Conservation (phyloP, 441 rosid species). For the Adansonia madagascariensis region DNA sequence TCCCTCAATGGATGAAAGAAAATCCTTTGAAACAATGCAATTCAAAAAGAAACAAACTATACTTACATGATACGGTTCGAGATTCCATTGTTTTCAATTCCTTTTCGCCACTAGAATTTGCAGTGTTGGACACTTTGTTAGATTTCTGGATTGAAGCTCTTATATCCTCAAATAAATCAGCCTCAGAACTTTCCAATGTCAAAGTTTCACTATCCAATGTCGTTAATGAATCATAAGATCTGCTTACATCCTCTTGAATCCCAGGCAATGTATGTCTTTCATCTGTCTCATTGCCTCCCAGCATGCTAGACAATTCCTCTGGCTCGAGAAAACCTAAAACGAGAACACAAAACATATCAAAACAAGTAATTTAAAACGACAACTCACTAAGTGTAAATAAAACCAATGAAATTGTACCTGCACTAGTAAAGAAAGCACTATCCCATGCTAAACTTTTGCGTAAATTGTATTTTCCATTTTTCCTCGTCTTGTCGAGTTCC, state of each 20-base stretch:
- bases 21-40: conserved; percentile 10
- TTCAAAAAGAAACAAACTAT: conserved; percentile 14
- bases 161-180: conserved; percentile 69
- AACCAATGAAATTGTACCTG: conserved; percentile 44
- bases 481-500: conserved; percentile 41
- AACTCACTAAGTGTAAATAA: not conserved
- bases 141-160: conserved; percentile 81
- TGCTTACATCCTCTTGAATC: conserved; percentile 69
- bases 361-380: not conserved
- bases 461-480: conserved; percentile 58
- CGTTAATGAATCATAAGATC: conserved; percentile 80
- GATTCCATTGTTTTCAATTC: conserved; percentile 36
- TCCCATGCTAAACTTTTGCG: conserved; percentile 97
- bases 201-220: conserved; percentile 69
- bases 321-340: conserved; percentile 77
- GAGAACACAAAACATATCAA: not conserved
- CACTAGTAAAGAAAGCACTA: conserved; percentile 89
- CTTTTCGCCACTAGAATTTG: conserved; percentile 39
- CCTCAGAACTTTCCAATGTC: conserved; percentile 51
- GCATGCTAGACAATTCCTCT: conserved; percentile 79
- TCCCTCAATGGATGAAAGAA: not conserved
- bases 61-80: conserved; percentile 52
- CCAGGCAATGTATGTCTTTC: conserved; percentile 49
- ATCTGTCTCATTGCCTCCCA: conserved; percentile 52
- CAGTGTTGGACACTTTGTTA: conserved; percentile 38